Evolutionary conservation across 1,139 yeast genomes (phyloP).

Genomic region (Pichiaceae sp.): DNA sequence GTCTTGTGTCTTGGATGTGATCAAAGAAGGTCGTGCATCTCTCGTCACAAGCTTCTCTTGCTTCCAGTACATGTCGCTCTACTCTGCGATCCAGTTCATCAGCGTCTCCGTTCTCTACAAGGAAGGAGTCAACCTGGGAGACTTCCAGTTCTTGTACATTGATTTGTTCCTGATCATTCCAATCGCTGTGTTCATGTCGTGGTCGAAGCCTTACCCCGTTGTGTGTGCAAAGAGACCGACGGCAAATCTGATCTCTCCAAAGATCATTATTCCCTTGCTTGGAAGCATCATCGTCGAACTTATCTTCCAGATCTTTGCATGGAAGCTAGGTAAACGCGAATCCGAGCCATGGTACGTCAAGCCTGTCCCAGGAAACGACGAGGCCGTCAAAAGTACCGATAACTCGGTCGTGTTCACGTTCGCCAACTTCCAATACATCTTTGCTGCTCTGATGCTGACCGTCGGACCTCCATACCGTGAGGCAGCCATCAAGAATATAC

Average conservation of each 20-base stretch:
- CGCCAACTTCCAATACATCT: constrained; percentile 82
- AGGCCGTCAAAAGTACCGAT: constrained; percentile 79
- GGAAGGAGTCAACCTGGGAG: constrained; percentile 92
- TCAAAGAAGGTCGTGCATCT: constrained; percentile 90
- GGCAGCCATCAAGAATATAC: constrained; percentile 57
- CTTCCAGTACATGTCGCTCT: constrained; percentile 94
- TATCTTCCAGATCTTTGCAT: constrained; percentile 57
- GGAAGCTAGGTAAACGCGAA: constrained; percentile 45
- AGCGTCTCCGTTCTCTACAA: constrained; percentile 80
- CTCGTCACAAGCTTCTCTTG: constrained; percentile 93
- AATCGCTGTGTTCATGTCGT: constrained; percentile 92
- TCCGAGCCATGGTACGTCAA: constrained; percentile 64
- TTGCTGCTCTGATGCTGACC: constrained; percentile 73
- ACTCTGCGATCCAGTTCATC: constrained; percentile 91
- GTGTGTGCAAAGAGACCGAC: constrained; percentile 76
- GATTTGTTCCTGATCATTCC: constrained; percentile 87
- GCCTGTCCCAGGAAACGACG: constrained; percentile 76
- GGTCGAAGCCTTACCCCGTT: constrained; percentile 73
- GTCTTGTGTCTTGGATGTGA: constrained; percentile 84
- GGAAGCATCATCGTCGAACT: constrained; percentile 61
- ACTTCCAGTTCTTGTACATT: constrained; percentile 90
- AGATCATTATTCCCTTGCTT: constrained; percentile 71
- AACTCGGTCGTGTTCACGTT: constrained; percentile 77
- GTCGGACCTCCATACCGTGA: constrained; percentile 95
- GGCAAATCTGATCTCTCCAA: constrained; percentile 86